Percentiles rank a stretch among this genome's conserved stretches.
These are phyloP conservation scores for Chrysanthemum lavandulifolium DNA, from an alignment of 129 eudicot species.

Conservation along the genomic window DNA sequence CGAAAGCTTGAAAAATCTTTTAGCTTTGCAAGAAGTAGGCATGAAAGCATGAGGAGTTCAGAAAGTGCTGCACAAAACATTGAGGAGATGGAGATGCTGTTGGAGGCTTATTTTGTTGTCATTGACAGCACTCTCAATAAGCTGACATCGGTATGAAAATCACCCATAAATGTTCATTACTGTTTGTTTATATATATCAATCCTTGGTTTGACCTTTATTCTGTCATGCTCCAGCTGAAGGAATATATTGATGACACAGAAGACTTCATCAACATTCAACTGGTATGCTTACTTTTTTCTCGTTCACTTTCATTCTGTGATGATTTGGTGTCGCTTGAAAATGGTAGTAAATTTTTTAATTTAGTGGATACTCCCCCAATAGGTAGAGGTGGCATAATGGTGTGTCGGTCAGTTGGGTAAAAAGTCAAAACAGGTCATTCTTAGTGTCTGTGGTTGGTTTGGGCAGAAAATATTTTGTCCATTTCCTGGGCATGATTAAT, in stretches of 20 bases:
- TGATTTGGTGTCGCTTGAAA: conserved; percentile 3
- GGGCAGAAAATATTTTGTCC: no score
- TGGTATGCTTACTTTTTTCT: conserved; percentile 50
- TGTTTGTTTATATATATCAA: not conserved
- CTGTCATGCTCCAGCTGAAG: conserved; percentile 64
- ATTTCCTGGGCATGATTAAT: no score
- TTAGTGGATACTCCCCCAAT: not conserved
- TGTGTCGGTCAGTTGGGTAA: not conserved
- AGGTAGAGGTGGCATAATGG: not conserved
- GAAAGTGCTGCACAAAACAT: conserved; percentile 63
- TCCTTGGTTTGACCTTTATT: conserved; percentile 13
- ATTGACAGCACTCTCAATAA: conserved; percentile 92
- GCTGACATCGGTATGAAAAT: conserved; percentile 68
- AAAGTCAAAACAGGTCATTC: not conserved
- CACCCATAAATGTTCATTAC: not conserved
- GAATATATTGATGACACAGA: conserved; percentile 97
- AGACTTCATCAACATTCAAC: conserved; percentile 93
- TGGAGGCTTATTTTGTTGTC: conserved; percentile 96
- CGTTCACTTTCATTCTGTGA: not conserved
- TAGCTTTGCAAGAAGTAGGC: conserved; percentile 83
- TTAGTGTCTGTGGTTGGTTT: no score
- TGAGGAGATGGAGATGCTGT: conserved; percentile 87
- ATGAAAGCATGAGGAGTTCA: conserved; percentile 77
- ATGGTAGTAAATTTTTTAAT: not conserved
- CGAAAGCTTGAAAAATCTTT: conserved; percentile 68